Evolutionary conservation across 495 filamentous ascomycete genomes (phyloP), one percentile per base, ranked within the genome.

Genomic region (Parathielavia hyrcaniae): DNA sequence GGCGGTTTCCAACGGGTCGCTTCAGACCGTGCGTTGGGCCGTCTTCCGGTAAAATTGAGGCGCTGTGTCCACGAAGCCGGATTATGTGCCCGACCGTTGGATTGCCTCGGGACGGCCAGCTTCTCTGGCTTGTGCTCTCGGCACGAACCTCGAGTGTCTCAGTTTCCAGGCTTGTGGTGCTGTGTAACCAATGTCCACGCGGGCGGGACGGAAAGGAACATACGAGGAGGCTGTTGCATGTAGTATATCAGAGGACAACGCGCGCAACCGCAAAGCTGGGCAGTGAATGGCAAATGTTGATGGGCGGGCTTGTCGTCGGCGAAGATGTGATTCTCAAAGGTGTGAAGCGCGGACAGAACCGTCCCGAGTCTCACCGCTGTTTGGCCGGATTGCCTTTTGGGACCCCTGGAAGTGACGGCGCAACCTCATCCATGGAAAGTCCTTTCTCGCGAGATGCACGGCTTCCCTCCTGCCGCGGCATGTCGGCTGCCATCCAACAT

Each of bases 1-100:
- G 32, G 53, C 60, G 60, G 63, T 49, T 65, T 62, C 43, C 48
- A 53, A 35, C 52, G 60, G 60, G 60, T 45, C 19, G 23, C 32
- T 57, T 41, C 11, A 34, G 22, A 16, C 35, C 44, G 36, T 46
- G 19, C 44, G 49, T 58, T 61, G 54, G 60, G 54, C 54, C 50
- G 54, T n/a, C n/a, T n/a, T n/a, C n/a, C n/a, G n/a, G n/a, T 44
- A 41, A 61, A 43, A 53, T 26, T n/a, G n/a, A n/a, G n/a, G 50
- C 47, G 49, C 19, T 38, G 38, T 56, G 44, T 26, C 44, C 39
- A 22, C 11, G 50, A 59, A 46, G 34, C 50, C 35, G 54, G 43
- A 38, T 50, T 57, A 30, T 35, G 50, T 57, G 38, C 43, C 36
- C 23, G 35, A 45, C 54, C 41, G 54, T 58, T 61, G 53, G 53